phyloP scores from a whole-genome alignment of 163 green algal species.

The Dunaliella salina region DNA sequence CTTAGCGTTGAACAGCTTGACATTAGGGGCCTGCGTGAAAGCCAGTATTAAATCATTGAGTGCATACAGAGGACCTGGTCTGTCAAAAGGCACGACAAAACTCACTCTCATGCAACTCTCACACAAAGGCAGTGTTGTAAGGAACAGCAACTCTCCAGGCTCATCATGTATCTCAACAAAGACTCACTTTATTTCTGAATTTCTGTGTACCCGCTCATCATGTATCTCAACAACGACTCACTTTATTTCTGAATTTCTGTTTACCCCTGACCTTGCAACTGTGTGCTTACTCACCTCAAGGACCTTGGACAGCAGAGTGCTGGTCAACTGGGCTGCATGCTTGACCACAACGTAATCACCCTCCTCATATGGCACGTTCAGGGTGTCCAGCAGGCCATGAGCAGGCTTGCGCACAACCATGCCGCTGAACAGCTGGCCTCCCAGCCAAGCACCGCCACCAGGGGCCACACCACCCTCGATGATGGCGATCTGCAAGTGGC shows the following conservation, averaged over 20 bases:
- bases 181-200: too few species aligned
- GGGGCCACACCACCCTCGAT: constrained; percentile 79
- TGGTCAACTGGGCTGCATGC: constrained; percentile 92
- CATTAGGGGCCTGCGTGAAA: not conserved
- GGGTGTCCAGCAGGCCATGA: constrained; percentile 64
- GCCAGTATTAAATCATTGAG: too few species aligned
- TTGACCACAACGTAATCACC: constrained; percentile 85
- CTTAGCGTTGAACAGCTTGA: constrained; percentile 86
- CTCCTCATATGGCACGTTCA: constrained; percentile 78
- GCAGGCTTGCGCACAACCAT: constrained; percentile 90
- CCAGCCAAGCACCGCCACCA: constrained; percentile 86
- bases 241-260: too few species aligned
- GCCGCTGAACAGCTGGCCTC: constrained; percentile 90
- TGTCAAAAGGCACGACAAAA: too few species aligned
- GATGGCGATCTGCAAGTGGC: constrained; percentile 59
- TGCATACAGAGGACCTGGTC: too few species aligned
- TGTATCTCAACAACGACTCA: too few species aligned
- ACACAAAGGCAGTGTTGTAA: too few species aligned
- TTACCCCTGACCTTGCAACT: too few species aligned
- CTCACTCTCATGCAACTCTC: too few species aligned
- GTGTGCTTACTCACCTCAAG: constrained; percentile 45
- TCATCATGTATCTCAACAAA: too few species aligned
- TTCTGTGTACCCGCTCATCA: too few species aligned
- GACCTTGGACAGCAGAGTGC: constrained; percentile 89
- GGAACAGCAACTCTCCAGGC: too few species aligned